Evolutionary conservation across 1,284 basidiomycete genomes (phyloP).

Genomic region (Entoloma clypeatum): DNA sequence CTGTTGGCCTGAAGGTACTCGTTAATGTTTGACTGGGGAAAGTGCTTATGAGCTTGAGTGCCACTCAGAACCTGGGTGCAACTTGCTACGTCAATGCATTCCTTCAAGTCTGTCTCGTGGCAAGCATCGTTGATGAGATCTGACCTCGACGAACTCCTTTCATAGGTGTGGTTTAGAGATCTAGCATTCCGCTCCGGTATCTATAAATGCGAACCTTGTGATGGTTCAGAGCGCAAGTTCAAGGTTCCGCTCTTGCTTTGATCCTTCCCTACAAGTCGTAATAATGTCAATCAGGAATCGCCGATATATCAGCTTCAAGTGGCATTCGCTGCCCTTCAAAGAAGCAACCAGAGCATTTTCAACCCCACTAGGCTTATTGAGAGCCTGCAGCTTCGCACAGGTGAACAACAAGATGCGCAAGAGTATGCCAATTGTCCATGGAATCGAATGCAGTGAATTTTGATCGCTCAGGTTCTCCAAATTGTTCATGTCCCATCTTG

Average conservation of each 20-base stretch:
- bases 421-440: conserved; percentile 52
- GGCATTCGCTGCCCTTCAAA: conserved; percentile 80
- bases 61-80: conserved; percentile 78
- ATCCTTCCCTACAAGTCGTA: no score
- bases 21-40: background rate
- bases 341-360: conserved; percentile 63
- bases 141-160: conserved; percentile 5
- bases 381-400: conserved; percentile 71
- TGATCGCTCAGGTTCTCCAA: conserved; percentile 76
- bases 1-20: conserved; percentile 75
- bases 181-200: conserved; percentile 63
- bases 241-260: conserved; percentile 38
- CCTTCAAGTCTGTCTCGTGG: conserved; percentile 73
- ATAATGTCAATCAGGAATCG: no score
- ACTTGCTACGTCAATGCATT: conserved; percentile 94
- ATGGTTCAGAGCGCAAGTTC: conserved; percentile 47
- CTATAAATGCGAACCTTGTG: conserved; percentile 52
- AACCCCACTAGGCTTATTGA: conserved; percentile 83
- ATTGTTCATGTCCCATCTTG: conserved; percentile 85
- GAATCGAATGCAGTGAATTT: background rate
- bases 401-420: conserved; percentile 92
- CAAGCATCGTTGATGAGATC: conserved; percentile 18
- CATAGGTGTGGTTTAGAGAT: conserved; percentile 69
- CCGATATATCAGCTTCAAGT: conserved; percentile 73
- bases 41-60: background rate